These are phyloP conservation scores for Haematococcus sp. DNA, from an alignment of 139 green algal species.

Conservation along the genomic window DNA sequence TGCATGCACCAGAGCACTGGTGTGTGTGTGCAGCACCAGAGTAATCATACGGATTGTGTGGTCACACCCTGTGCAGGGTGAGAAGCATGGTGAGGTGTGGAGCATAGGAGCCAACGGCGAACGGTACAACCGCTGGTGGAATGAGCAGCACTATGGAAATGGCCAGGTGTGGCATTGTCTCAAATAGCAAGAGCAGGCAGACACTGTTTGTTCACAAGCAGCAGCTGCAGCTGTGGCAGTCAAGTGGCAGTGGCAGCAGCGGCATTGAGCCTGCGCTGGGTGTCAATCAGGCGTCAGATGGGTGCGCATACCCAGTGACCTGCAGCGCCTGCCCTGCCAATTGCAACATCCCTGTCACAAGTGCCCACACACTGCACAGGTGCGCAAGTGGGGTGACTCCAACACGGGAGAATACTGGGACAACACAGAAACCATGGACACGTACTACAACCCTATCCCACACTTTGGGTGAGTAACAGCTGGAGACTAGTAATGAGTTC, in stretches of 20 bases:
- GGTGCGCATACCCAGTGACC: too few species aligned
- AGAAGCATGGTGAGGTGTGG: conserved; percentile 72
- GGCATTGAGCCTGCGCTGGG: too few species aligned
- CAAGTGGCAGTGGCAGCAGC: too few species aligned
- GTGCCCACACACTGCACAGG: conserved; percentile 56
- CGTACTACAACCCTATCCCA: conserved; percentile 85
- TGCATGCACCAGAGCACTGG: too few species aligned
- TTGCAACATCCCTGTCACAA: too few species aligned
- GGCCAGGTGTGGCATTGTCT: too few species aligned
- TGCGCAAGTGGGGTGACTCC: conserved; percentile 67
- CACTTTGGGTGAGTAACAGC: conserved; percentile 60
- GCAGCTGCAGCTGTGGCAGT: conserved; percentile 51
- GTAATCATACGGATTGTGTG: too few species aligned
- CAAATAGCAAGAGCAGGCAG: conserved; percentile 22
- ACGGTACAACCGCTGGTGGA: conserved; percentile 58
- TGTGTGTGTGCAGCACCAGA: too few species aligned
- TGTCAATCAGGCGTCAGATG: too few species aligned
- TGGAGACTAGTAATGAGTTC: too few species aligned
- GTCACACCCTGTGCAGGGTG: conserved; percentile 23
- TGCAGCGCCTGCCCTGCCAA: too few species aligned
- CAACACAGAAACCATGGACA: conserved; percentile 70
- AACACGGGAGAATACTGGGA: conserved; percentile 81
- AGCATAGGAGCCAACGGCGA: conserved; percentile 11
- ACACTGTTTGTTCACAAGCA: conserved; percentile 48
- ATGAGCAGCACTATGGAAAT: conserved; percentile 74